A percentile compares a stretch with the other conserved stretches of the same genome.
These are phyloP conservation scores for Didymella sp. DNA, from an alignment of 2,329 filamentous ascomycete genomes.

Conservation along the genomic window DNA sequence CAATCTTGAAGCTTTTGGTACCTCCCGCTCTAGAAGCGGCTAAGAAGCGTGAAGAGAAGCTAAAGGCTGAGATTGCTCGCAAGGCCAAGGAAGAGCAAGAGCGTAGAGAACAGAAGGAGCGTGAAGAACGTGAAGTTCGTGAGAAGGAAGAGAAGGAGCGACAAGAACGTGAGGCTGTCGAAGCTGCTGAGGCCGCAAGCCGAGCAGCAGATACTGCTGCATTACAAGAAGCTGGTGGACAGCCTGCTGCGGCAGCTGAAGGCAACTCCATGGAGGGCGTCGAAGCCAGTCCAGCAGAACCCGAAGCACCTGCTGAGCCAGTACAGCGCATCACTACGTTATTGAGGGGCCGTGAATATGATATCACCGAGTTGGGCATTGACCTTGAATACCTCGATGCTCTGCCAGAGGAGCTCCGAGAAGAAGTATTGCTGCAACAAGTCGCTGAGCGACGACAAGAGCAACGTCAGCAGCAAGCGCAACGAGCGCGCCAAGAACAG, in stretches of 20 bases:
- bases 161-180: conserved; percentile 53
- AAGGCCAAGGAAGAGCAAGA: conserved; percentile 67
- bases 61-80: conserved; percentile 75
- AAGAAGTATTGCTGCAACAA: conserved; percentile 93
- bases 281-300: conserved; percentile 55
- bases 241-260: conserved; percentile 49
- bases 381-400: conserved; percentile 94
- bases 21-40: conserved; percentile 85
- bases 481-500: conserved; percentile 34
- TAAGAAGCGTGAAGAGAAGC: conserved; percentile 74
- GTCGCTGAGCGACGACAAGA: conserved; percentile 74
- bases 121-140: conserved; percentile 62
- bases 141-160: conserved; percentile 54
- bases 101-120: conserved; percentile 66
- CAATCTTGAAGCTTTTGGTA: conserved; percentile 75
- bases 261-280: conserved; percentile 77
- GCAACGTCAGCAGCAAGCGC: conserved; percentile 54
- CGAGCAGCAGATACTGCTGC: conserved; percentile 40
- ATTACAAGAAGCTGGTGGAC: conserved; percentile 36
- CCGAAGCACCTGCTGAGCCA: conserved; percentile 46
- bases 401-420: conserved; percentile 94
- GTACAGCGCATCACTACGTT: conserved; percentile 75
- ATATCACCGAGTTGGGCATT: conserved; percentile 94
- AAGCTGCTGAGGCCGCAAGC: conserved; percentile 47
- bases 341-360: conserved; percentile 84